Evolutionary conservation across 2,329 filamentous ascomycete species (phyloP), one percentile per base, ranked within the genome.

Genomic region (Hypomyces rosellus): DNA sequence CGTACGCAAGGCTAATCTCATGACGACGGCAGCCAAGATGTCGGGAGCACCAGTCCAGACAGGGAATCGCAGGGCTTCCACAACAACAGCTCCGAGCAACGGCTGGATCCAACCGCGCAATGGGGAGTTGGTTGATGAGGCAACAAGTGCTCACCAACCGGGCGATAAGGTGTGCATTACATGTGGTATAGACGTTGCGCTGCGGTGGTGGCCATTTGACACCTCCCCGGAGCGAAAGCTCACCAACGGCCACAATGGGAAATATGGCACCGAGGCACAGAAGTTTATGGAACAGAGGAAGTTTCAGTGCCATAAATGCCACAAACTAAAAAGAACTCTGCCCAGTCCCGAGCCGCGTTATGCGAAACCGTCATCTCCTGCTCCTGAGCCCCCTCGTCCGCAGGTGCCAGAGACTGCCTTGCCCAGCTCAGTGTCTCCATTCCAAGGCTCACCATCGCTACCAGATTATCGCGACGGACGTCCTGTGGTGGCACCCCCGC

Each of bases 1-100:
- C 15, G 89, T 93, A 18, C 86, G 93, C 49, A 96, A 96, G 69
- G 92, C 93, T 18, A 93, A 89, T 52, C 78, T 93, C 39, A 80
- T 85, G 62, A 82, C 81, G 50, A 77, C 80, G 46, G 81, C 80
- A 25, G 78, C 80, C 12, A 88, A 85, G 63, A 70, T 69, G 61
- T 67, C 69, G 2, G 61, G 64, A 33, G 61, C 67, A 60, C 69
- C 52, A 9, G 48, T 55, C 2, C 63, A 62, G 34, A 48, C 56
- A 7, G 62, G 67, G 22, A 74, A 77, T 59, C 74, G 82, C 50
- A 77, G 81, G 54, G 69, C 75, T 15, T 86, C 84, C 22, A 77
- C 77, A 2, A 75, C 74, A 22, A 74, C 74, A 2, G 53, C 67
- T 34, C 42, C 56, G 4, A 61, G 57, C 45, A 57, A 53, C 30